Evolutionary conservation across 352 stramenopile species (phyloP).

Genomic region (Phytophthora foliorum): DNA sequence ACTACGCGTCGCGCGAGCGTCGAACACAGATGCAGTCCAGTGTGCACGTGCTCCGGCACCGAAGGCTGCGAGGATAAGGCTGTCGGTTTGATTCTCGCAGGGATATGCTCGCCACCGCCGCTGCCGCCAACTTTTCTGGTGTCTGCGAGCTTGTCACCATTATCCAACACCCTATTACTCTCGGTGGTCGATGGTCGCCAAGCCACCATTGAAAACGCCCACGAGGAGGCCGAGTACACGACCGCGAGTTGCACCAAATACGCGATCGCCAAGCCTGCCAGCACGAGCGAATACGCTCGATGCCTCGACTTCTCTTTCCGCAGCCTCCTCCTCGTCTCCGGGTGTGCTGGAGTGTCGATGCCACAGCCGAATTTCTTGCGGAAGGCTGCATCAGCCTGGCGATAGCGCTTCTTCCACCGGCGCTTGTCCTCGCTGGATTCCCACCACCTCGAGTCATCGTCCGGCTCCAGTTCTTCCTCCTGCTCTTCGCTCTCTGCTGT

Average conservation of each 20-base stretch:
- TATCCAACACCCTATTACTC: neutral
- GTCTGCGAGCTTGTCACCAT: neutral
- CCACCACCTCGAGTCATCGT: constrained; percentile 48
- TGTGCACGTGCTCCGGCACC: constrained; percentile 39
- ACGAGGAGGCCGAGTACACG: constrained; percentile 42
- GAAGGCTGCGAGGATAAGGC: neutral
- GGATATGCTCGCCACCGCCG: neutral
- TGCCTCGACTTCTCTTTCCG: constrained; percentile 30
- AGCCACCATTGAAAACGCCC: constrained; percentile 42
- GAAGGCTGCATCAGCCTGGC: constrained; percentile 32
- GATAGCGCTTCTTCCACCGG: constrained; percentile 42
- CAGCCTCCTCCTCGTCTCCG: constrained; percentile 38
- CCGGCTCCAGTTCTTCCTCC: constrained; percentile 36
- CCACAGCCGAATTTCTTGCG: constrained; percentile 38
- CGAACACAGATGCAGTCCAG: constrained; percentile 48
- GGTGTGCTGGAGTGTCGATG: constrained; percentile 49
- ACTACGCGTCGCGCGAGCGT: constrained; percentile 52
- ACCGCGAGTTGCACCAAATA: constrained; percentile 42
- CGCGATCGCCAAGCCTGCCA: constrained; percentile 39
- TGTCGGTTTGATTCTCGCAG: neutral
- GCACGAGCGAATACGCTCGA: constrained; percentile 40
- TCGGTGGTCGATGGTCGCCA: constrained; percentile 20
- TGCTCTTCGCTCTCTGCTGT: constrained; percentile 38
- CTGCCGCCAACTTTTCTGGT: too few relatives aligned
- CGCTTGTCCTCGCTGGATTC: constrained; percentile 38